Percentiles rank a stretch among this genome's conserved stretches.
Conservation (phyloP, 345 rosid species). For the Cardiospermum halicacabum region DNA sequence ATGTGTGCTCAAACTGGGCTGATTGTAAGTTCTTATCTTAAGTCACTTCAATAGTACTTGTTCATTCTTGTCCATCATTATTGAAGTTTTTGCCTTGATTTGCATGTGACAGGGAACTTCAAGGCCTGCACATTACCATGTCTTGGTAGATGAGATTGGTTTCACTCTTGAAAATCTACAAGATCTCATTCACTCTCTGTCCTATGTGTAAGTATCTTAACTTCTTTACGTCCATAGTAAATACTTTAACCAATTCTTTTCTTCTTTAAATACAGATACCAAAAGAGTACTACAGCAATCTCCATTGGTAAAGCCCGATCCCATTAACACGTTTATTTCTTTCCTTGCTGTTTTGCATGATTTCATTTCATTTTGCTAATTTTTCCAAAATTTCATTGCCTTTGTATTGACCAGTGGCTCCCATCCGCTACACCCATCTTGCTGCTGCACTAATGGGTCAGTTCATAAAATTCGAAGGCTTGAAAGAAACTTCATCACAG, state of each 20-base stretch:
- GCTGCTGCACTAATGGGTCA: conserved; percentile 77
- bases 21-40: conserved; percentile 41
- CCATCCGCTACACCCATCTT: conserved; percentile 82
- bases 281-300: conserved; percentile 74
- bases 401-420: conserved; percentile 62
- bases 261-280: conserved; percentile 45
- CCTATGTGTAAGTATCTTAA: conserved; percentile 66
- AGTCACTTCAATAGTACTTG: neutral
- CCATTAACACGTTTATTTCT: too few relatives aligned
- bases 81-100: too few relatives aligned
- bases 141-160: conserved; percentile 79
- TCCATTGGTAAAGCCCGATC: conserved; percentile 85
- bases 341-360: too few relatives aligned
- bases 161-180: conserved; percentile 67
- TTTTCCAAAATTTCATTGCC: too few relatives aligned
- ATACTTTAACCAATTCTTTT: conserved; percentile 10
- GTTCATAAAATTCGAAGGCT: conserved; percentile 65
- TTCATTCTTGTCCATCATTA: neutral
- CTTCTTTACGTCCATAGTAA: conserved; percentile 1
- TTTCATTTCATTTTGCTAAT: too few relatives aligned
- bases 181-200: conserved; percentile 61
- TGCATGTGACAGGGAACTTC: conserved; percentile 78
- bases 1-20: conserved; percentile 84
- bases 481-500: conserved; percentile 44
- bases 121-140: conserved; percentile 88